A percentile compares a stretch with the other conserved stretches of the same genome.
Evolutionary conservation across 306 rosid species (phyloP).

Genomic region (Crataegus laevigata): DNA sequence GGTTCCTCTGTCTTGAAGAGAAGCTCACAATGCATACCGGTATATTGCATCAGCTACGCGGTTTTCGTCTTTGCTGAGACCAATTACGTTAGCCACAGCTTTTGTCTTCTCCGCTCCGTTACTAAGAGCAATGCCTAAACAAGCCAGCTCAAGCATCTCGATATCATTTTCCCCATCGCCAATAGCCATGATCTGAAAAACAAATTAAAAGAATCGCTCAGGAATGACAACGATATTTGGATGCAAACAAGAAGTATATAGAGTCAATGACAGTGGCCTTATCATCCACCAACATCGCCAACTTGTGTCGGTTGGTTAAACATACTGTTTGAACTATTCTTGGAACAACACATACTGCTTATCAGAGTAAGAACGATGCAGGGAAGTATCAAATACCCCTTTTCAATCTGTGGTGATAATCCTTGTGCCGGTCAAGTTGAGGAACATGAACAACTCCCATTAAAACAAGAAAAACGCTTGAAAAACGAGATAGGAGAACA

Average conservation of each 20-base stretch:
- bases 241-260: not conserved
- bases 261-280: not conserved
- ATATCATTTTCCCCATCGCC: conserved; percentile 96
- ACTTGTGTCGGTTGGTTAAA: not conserved
- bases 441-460: not conserved
- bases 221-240: not conserved
- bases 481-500: not conserved
- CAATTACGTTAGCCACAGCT: conserved; percentile 70
- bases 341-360: not conserved
- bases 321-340: not conserved
- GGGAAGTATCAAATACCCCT: not conserved
- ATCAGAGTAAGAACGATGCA: no score
- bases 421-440: not conserved
- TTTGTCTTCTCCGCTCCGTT: conserved; percentile 80
- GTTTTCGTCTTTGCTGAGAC: conserved; percentile 83
- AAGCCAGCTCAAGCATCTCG: conserved; percentile 92
- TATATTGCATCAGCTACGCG: conserved; percentile 91
- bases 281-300: not conserved
- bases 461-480: not conserved
- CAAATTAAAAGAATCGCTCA: not conserved
- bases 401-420: not conserved
- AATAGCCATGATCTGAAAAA: conserved; percentile 78
- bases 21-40: conserved; percentile 67
- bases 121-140: conserved; percentile 73
- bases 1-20: conserved; percentile 5